phyloP scores from a whole-genome alignment of 495 filamentous ascomycete species.

The Trichocladium antarcticum region DNA sequence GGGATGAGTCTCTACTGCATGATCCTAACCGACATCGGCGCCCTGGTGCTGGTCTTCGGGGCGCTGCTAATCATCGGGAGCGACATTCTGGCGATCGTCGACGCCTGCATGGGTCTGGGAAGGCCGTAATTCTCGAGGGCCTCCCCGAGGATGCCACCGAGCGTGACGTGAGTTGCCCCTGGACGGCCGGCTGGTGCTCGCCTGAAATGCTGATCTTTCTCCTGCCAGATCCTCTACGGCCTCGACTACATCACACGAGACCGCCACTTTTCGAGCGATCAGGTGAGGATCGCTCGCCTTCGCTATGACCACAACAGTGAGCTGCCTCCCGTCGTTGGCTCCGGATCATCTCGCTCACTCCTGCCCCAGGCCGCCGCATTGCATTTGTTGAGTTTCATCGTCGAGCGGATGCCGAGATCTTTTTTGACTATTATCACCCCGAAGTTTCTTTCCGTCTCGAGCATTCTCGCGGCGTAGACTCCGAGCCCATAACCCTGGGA shows the following conservation, averaged over 20 bases:
- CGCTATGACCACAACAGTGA: conserved; percentile 23
- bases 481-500: conserved; percentile 45
- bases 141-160: conserved; percentile 26
- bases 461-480: conserved; percentile 25
- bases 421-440: conserved; percentile 57
- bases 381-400: conserved; percentile 30
- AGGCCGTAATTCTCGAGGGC: conserved; percentile 15
- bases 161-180: conserved; percentile 17
- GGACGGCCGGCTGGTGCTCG: neutral
- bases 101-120: conserved; percentile 3
- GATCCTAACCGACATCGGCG: conserved; percentile 1
- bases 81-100: neutral
- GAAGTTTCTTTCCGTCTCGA: conserved; percentile 38
- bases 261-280: conserved; percentile 20
- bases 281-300: conserved; percentile 21
- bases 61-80: neutral
- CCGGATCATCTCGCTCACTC: neutral
- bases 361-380: conserved; percentile 24
- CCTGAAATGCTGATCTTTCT: neutral
- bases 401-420: conserved; percentile 46
- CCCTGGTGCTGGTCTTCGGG: neutral
- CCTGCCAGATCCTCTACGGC: conserved; percentile 22
- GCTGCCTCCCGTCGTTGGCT: neutral
- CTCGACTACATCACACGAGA: conserved; percentile 23
- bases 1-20: neutral